phyloP scores from a whole-genome alignment of 2,329 filamentous ascomycete species.

The Fusarium armeniacum region DNA sequence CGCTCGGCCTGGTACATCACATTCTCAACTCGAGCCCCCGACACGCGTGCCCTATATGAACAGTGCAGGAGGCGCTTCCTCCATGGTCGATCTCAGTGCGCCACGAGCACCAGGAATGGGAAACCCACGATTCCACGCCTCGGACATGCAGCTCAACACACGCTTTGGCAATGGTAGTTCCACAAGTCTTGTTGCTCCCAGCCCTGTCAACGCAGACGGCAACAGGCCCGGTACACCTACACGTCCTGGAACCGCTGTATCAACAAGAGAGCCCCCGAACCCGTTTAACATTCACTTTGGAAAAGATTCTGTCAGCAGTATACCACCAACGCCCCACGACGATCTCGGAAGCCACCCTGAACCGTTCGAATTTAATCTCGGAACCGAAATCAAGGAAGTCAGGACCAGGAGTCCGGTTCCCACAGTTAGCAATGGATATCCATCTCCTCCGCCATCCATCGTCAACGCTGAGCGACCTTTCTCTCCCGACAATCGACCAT shows the following conservation, averaged over 20 bases:
- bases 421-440: conserved; percentile 49
- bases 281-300: conserved; percentile 64
- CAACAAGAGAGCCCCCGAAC: conserved; percentile 59
- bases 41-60: conserved; percentile 54
- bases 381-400: conserved; percentile 27
- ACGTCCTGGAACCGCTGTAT: conserved; percentile 54
- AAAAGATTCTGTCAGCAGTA: conserved; percentile 49
- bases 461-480: conserved; percentile 50
- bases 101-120: conserved; percentile 51
- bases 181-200: conserved; percentile 54
- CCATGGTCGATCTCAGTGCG: conserved; percentile 61
- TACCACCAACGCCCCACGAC: conserved; percentile 45
- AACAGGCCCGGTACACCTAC: conserved; percentile 48
- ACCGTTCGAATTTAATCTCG: conserved; percentile 57
- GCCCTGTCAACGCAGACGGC: conserved; percentile 46
- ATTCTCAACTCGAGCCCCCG: conserved; percentile 51
- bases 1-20: conserved; percentile 59
- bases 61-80: conserved; percentile 57
- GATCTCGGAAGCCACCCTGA: conserved; percentile 56
- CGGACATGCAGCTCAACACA: conserved; percentile 58
- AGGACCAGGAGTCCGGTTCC: conserved; percentile 23
- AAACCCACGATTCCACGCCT: conserved; percentile 52
- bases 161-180: conserved; percentile 56
- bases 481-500: conserved; percentile 42
- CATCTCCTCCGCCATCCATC: conserved; percentile 58